Evolutionary conservation across 2,329 filamentous ascomycete species (phyloP).

Genomic region (Sarocladiaceae sp.): DNA sequence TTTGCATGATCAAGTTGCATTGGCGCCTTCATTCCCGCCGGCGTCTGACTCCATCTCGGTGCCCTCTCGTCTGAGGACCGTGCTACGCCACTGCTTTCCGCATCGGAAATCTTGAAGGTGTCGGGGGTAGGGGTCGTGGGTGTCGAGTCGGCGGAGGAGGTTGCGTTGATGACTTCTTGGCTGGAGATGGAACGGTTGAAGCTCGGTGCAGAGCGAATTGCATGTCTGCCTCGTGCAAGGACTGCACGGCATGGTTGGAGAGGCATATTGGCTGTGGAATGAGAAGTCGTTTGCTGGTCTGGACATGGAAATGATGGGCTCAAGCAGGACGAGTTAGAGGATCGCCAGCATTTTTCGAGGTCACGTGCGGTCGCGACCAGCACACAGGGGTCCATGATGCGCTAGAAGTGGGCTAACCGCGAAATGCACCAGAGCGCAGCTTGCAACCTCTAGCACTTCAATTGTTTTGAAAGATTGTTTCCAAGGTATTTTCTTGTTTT

Average conservation of each 20-base stretch:
- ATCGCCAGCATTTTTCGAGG: constrained; percentile 27
- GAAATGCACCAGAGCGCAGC: too few species aligned
- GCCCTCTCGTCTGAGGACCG: neutral
- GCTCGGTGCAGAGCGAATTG: constrained; percentile 14
- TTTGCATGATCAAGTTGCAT: constrained; percentile 58
- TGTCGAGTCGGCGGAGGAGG: constrained; percentile 23
- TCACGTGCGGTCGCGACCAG: constrained; percentile 20
- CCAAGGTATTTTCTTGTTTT: too few species aligned
- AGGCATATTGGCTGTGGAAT: constrained; percentile 21
- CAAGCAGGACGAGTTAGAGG: neutral
- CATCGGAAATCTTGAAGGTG: constrained; percentile 19
- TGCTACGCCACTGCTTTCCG: constrained; percentile 1
- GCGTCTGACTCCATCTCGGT: constrained; percentile 70
- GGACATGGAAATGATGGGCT: neutral
- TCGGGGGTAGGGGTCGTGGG: constrained; percentile 18
- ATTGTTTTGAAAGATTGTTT: too few species aligned
- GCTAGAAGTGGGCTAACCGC: neutral
- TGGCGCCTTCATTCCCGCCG: constrained; percentile 64
- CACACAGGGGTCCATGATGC: constrained; percentile 13
- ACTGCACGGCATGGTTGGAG: constrained; percentile 28
- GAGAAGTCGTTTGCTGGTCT: neutral
- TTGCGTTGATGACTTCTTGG: constrained; percentile 19
- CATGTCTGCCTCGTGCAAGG: constrained; percentile 21
- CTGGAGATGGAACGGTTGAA: neutral
- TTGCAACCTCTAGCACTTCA: too few species aligned